Evolutionary conservation across 2,329 filamentous ascomycete genomes (phyloP).

Genomic region (Cordyceps tenuipes): DNA sequence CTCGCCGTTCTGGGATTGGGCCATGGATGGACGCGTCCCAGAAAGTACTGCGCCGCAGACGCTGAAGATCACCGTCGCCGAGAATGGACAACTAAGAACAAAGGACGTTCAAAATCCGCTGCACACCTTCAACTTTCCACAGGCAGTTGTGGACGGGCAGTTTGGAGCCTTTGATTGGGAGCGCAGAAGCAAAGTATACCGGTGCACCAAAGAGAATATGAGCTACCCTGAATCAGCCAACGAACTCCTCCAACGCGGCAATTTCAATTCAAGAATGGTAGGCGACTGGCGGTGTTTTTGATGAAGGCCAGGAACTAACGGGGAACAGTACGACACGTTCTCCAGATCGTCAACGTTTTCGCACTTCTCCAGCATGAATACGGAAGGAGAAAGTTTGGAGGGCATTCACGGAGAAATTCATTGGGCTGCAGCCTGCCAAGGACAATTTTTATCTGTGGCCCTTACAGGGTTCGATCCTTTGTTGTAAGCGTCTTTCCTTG

Average conservation of each 20-base stretch:
- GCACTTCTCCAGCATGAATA: conserved; percentile 27
- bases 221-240: conserved; percentile 37
- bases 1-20: conserved; percentile 50
- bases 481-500: conserved; percentile 26
- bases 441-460: conserved; percentile 31
- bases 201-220: conserved; percentile 26
- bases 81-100: conserved; percentile 21
- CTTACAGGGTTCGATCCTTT: conserved; percentile 38
- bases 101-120: conserved; percentile 43
- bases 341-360: conserved; percentile 27
- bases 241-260: conserved; percentile 20
- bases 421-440: conserved; percentile 32
- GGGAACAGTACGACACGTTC: conserved; percentile 33
- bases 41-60: conserved; percentile 26
- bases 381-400: conserved; percentile 33
- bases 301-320: conserved; percentile 2
- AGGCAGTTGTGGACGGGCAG: conserved; percentile 26
- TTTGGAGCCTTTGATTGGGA: conserved; percentile 28
- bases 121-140: conserved; percentile 41
- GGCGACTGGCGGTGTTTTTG: conserved; percentile 15
- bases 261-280: conserved; percentile 34
- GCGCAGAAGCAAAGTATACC: conserved; percentile 28
- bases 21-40: conserved; percentile 33
- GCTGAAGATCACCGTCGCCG: conserved; percentile 33
- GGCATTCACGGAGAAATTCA: conserved; percentile 35